Conservation (phyloP, 139 green algal genomes). For the Chloropicon primus region DNA sequence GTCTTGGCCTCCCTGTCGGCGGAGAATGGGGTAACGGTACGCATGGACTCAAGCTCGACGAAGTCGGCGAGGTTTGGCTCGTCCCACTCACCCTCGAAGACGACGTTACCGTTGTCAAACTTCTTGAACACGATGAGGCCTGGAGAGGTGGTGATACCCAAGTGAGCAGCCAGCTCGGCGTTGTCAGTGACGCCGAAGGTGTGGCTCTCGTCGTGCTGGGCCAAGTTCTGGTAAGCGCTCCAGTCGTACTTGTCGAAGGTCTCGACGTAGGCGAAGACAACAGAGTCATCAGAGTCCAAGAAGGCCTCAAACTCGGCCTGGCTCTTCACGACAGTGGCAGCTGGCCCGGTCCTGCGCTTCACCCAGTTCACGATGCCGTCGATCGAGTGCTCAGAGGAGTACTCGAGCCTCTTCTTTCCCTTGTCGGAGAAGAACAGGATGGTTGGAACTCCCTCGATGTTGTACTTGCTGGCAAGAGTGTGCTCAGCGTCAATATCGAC, state of each 20-base stretch:
- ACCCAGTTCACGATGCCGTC: conserved; percentile 65
- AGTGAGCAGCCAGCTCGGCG: conserved; percentile 42
- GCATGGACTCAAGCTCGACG: background rate
- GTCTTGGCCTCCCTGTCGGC: background rate
- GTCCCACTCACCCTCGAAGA: background rate
- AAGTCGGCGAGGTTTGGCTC: background rate
- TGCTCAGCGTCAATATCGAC: conserved; percentile 48
- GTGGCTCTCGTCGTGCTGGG: conserved; percentile 42
- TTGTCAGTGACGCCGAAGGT: conserved; percentile 46
- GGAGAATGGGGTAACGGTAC: background rate
- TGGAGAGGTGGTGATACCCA: conserved; percentile 29
- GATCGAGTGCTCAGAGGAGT: conserved; percentile 27
- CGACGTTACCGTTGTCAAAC: conserved; percentile 30
- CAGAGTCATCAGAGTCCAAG: conserved; percentile 10
- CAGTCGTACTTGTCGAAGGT: background rate
- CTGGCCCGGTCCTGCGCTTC: conserved; percentile 75
- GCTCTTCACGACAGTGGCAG: conserved; percentile 27
- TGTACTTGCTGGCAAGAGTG: conserved; percentile 35
- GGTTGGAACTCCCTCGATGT: conserved; percentile 62
- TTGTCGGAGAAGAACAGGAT: conserved; percentile 73
- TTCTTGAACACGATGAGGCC: conserved; percentile 47
- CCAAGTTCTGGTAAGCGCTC: conserved; percentile 8
- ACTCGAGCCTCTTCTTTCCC: conserved; percentile 49
- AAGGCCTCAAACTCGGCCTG: conserved; percentile 42
- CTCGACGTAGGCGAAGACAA: background rate